phyloP scores from a whole-genome alignment of 768 basidiomycete species.

The Amanita rubescens region DNA sequence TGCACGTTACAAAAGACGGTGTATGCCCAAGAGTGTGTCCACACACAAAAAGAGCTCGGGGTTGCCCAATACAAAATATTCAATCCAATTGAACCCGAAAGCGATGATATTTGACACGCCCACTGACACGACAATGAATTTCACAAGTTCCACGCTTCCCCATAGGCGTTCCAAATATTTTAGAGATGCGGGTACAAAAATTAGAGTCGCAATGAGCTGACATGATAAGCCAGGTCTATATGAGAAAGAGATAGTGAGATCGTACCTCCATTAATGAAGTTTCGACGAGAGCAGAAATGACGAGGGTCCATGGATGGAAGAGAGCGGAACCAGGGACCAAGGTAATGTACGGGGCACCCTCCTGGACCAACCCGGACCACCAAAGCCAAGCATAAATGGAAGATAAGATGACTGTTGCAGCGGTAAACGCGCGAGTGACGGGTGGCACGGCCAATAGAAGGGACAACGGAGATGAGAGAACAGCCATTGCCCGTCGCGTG shows the following conservation, averaged over 20 bases:
- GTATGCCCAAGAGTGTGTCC: constrained; percentile 2
- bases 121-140: constrained; percentile 78
- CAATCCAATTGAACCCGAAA: constrained; percentile 83
- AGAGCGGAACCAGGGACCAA: constrained; percentile 75
- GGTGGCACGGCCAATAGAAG: constrained; percentile 68
- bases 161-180: constrained; percentile 93
- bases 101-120: constrained; percentile 84
- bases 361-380: constrained; percentile 39
- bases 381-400: constrained; percentile 58
- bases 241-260: constrained; percentile 10
- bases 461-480: constrained; percentile 65
- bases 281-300: constrained; percentile 88
- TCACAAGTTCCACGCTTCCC: constrained; percentile 80
- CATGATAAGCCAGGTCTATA: constrained; percentile 8
- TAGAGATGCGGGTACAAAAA: constrained; percentile 75
- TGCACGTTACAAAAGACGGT: constrained; percentile 8
- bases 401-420: constrained; percentile 49
- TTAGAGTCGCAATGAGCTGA: constrained; percentile 70
- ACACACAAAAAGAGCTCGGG: constrained; percentile 75
- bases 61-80: constrained; percentile 61
- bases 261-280: constrained; percentile 76
- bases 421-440: constrained; percentile 67
- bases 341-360: constrained; percentile 58
- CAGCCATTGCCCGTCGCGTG: no score
- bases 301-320: constrained; percentile 88